Evolutionary conservation across 2,329 filamentous ascomycete species (phyloP), one percentile per base, ranked within the genome.

Genomic region (Tolypocladium sp.): DNA sequence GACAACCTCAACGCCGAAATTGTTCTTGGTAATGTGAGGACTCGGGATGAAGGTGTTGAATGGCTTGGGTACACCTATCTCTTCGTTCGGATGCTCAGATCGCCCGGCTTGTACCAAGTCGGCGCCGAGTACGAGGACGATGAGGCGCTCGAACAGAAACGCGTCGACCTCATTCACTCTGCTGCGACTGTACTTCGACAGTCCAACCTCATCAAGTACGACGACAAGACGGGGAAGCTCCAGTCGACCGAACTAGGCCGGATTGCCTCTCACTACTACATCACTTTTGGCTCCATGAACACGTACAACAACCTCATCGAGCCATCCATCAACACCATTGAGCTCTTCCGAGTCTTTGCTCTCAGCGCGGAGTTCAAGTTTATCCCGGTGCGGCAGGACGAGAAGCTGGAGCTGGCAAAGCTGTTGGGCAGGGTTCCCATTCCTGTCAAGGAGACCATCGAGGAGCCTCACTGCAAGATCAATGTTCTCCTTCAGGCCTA

Each of bases 11-110:
- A 99, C 67, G 94, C 94, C 3, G 94, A 99, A 71, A 82, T 99
- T 68, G 95, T 99, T 12, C 82, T 99, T 25, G 94, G 94, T 57
- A 99, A 96, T 68, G 85, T 99, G 33, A 87, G 93, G 59, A 92
- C 82, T 61, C 86, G 95, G 60, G 93, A 99, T 65, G 94, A 99
- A 70, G 94, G 90, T 66, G 94, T 99, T n/a, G 92, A 99, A 70
- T 99, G 94, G 94, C 84, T 99, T 40, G 93, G 94, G 15, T 99
- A 99, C 73, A 97, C 93, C 0, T 99, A 99, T 72, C 85, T 99
- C 22, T 99, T 96, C 69, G 91, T 99, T 58, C 90, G 94, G 56
- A 99, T 99, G 94, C 83, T 99, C 63, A 88, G 94, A 37, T 97
- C 93, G 2, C 94, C 94, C 41, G 93, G 91, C 0, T 78, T 99